These are phyloP conservation scores for Xerocomus nothofagi DNA, from an alignment of 1,284 basidiomycete genomes.

Conservation along the genomic window DNA sequence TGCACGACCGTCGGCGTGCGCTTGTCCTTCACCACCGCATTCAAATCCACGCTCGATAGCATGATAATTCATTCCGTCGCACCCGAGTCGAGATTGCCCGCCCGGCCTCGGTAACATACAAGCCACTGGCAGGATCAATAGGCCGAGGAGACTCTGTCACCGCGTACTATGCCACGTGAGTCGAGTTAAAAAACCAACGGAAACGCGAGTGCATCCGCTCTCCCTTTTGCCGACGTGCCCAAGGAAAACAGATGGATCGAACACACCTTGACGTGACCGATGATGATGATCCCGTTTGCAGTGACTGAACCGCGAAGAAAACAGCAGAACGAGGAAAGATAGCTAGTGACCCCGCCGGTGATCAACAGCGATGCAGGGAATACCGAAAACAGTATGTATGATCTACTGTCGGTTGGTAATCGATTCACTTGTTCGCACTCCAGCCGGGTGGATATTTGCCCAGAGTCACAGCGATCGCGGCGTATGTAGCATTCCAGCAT, in stretches of 20 bases:
- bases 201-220: background rate
- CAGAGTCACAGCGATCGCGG: no score
- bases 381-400: conserved; percentile 13
- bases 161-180: conserved; percentile 2
- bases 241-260: background rate
- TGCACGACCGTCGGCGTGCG: background rate
- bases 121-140: conserved; percentile 29
- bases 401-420: conserved; percentile 21
- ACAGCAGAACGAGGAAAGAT: conserved; percentile 20
- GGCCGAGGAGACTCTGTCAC: conserved; percentile 27
- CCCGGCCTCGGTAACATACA: conserved; percentile 6
- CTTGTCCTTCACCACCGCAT: background rate
- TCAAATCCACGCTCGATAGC: conserved; percentile 20
- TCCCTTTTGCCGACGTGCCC: no score
- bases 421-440: no score
- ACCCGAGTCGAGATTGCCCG: conserved; percentile 13
- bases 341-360: conserved; percentile 10
- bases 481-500: no score
- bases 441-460: no score
- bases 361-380: conserved; percentile 25
- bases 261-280: conserved; percentile 22
- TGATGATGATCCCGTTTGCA: conserved; percentile 12
- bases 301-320: conserved; percentile 5
- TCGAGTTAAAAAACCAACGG: background rate
- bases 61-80: background rate